Base-by-base conservation (phyloP, 2,329 filamentous ascomycete genomes). In the Aspergillus sp. region DNA sequence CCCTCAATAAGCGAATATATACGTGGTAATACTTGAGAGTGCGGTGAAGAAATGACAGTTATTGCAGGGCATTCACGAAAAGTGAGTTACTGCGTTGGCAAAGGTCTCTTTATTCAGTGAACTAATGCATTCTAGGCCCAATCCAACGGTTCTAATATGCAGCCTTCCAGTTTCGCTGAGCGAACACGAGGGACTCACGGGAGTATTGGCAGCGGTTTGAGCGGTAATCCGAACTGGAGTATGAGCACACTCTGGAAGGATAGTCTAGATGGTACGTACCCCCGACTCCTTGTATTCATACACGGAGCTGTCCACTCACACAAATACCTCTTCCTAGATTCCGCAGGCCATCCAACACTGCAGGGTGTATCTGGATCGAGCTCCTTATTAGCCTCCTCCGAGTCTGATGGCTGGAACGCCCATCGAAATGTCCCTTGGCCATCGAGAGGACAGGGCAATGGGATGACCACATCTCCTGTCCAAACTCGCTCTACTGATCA, bases 351-450 rank as follows among this genome's bases (percentile, higher is more conserved):
- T 66, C 64, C 62, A 37, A 67, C 62, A 9, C 73, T 80, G 40
- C 82, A 84, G 64, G 81, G 78, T 55, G 85, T 87, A 67, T 87
- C 85, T 3, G 89, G 89, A 49, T 90, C 89, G 6, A 82, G 86
- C 60, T 89, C 88, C 58, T 79, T 92, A 40, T 81, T 90, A 59
- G 81, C 85, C 45, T 84, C 86, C 43, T 90, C 89, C 9, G 87
- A 91, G 67, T 84, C 84, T 17, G 87, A 90, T 64, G 78, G 81
- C 47, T 90, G 87, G 86, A 72, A 67, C 59, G 75, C 73, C 52
- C 78, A 78, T 46, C 76, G 79, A 52, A 80, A 77, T 62, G 76
- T 81, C 39, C 82, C 84, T 15, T 91, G 89, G 89, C 83, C 81
- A 40, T 76, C 78, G 8, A 75, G 76, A 45, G 80, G 81, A 9